phyloP scores from a whole-genome alignment of 306 rosid species.

The Pterocarpus macrocarpus region DNA sequence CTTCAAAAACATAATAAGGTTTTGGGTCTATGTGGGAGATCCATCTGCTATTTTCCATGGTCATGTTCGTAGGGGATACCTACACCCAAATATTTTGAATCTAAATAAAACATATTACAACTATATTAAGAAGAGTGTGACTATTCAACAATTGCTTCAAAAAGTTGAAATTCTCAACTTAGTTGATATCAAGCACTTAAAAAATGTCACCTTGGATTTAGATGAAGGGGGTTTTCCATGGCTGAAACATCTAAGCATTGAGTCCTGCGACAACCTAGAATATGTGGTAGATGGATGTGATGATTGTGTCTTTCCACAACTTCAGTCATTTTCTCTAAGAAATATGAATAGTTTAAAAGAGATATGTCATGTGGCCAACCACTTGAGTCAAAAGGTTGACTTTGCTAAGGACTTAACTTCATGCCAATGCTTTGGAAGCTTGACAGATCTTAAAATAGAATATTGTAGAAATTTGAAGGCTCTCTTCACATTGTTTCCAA shows the following conservation, averaged over 20 bases:
- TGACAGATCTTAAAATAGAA: conserved; percentile 15
- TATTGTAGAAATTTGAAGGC: conserved; percentile 26
- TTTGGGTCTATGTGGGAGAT: conserved; percentile 41
- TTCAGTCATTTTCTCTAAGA: conserved; percentile 20
- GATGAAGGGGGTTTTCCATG: conserved; percentile 27
- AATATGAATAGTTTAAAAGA: conserved; percentile 27
- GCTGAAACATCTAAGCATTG: conserved; percentile 24
- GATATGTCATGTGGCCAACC: conserved; percentile 7
- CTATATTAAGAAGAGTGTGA: conserved; percentile 2
- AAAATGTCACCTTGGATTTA: conserved; percentile 29
- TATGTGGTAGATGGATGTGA: conserved; percentile 22
- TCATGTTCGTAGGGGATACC: conserved; percentile 21
- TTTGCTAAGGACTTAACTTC: not conserved
- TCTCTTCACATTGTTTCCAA: conserved; percentile 21
- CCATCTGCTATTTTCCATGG: conserved; percentile 15
- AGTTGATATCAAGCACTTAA: conserved; percentile 13
- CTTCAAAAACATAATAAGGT: conserved; percentile 15
- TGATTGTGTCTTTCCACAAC: conserved; percentile 16
- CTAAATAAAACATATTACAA: not conserved
- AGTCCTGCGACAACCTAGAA: conserved; percentile 28
- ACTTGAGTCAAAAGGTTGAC: not conserved
- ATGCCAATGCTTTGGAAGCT: conserved; percentile 33
- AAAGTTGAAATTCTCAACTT: conserved; percentile 36
- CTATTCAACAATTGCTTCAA: conserved; percentile 18
- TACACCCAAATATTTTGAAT: conserved; percentile 33